phyloP scores from a whole-genome alignment of 2,329 filamentous ascomycete genomes.

The Pleochaeta shiraiana region DNA sequence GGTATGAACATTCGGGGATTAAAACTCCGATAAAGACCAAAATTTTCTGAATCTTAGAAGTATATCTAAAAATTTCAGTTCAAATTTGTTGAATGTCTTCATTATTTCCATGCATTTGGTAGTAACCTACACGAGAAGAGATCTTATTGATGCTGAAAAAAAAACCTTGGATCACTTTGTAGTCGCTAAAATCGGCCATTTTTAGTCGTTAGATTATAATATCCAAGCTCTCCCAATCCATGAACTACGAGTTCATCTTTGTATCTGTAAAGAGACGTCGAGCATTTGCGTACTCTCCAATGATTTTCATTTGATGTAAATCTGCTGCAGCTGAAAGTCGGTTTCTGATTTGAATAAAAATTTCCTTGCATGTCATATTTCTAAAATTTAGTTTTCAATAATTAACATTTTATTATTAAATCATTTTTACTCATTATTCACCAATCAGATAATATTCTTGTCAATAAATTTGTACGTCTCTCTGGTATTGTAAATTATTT shows the following conservation, averaged over 20 bases:
- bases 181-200: constrained; percentile 1
- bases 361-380: not conserved
- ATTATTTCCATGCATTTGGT: constrained; percentile 2
- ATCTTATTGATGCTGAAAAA: not conserved
- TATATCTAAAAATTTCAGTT: not conserved
- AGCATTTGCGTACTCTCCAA: not conserved
- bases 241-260: not conserved
- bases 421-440: not conserved
- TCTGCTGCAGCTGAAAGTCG: not conserved
- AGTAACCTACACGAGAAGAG: constrained; percentile 3
- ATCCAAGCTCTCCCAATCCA: not conserved
- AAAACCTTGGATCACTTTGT: constrained; percentile 1
- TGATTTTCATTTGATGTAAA: not conserved
- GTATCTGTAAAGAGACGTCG: not conserved
- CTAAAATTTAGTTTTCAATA: not conserved
- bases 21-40: not conserved
- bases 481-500: not conserved
- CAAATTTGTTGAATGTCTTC: not conserved
- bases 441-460: not conserved
- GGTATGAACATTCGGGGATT: not conserved
- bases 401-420: not conserved
- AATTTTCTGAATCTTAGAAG: not conserved
- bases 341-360: not conserved
- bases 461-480: not conserved
- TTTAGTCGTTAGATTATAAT: constrained; percentile 2